A percentile compares a stretch with the other conserved stretches of the same genome.
Evolutionary conservation across 116 monocot species (phyloP).

Genomic region (Trichopus zeylanicus): DNA sequence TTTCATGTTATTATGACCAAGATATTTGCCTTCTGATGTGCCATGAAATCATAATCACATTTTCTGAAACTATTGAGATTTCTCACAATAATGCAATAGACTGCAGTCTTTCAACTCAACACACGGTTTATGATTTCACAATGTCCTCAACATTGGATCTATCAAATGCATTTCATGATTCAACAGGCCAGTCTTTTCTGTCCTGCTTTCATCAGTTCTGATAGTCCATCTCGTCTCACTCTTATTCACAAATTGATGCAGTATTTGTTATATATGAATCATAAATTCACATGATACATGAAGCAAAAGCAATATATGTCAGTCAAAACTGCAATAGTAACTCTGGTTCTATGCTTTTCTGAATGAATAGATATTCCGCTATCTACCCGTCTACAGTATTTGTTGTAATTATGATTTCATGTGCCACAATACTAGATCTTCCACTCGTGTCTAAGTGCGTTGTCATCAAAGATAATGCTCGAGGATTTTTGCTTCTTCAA

Average conservation of each 20-base stretch:
- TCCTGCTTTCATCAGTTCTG: neutral
- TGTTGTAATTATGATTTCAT: slow-evolving; percentile 27
- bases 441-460: slow-evolving; percentile 6
- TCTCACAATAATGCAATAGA: neutral
- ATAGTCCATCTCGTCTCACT: neutral
- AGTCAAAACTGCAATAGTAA: too few species aligned
- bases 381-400: neutral
- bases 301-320: too few species aligned
- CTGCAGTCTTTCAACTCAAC: too few species aligned
- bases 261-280: neutral
- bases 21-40: neutral
- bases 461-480: neutral
- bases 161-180: neutral
- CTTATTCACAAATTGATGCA: neutral
- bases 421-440: slow-evolving; percentile 15
- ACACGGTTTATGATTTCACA: too few species aligned
- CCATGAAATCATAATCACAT: neutral
- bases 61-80: neutral
- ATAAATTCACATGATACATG: neutral
- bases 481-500: too few species aligned
- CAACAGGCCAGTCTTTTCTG: neutral
- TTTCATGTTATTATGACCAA: neutral
- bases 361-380: too few species aligned
- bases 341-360: too few species aligned
- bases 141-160: too few species aligned